phyloP scores from a whole-genome alignment of 2,329 filamentous ascomycete genomes.

The Paraphaeosphaeria sporulosa region DNA sequence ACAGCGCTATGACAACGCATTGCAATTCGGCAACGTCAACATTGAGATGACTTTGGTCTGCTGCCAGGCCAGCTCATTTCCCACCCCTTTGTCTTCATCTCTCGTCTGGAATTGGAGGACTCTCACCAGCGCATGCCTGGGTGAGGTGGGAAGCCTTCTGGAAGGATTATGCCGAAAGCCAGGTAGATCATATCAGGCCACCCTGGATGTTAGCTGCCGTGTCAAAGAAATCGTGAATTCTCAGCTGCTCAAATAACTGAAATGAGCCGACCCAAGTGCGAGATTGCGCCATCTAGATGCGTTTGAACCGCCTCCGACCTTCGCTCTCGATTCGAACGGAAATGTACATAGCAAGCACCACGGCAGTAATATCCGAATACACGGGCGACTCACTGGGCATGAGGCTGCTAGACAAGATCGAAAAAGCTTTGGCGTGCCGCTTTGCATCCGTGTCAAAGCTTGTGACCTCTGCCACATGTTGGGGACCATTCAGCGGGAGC shows the following conservation, averaged over 20 bases:
- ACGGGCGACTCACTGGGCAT: not conserved
- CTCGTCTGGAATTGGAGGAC: not conserved
- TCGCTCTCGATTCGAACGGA: not conserved
- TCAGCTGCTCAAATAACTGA: not conserved
- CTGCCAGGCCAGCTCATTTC: not conserved
- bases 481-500: constrained; percentile 20
- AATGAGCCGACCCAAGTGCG: not conserved
- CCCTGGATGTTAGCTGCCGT: not conserved
- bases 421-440: constrained; percentile 32
- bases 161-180: not conserved
- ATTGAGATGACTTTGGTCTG: not conserved
- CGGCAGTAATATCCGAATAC: not conserved
- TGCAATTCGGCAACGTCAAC: not conserved
- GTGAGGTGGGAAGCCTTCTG: not conserved
- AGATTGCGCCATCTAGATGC: not conserved
- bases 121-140: not conserved
- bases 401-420: constrained; percentile 22
- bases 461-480: constrained; percentile 24
- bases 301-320: not conserved
- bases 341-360: not conserved
- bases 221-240: not conserved
- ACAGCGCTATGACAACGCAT: not conserved
- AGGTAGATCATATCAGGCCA: not conserved
- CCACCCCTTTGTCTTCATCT: not conserved
- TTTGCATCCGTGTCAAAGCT: constrained; percentile 27